A percentile compares a stretch with the other conserved stretches of the same genome.
These are phyloP conservation scores for Staphylotrichum longicolle DNA, from an alignment of 495 filamentous ascomycete genomes.

Conservation along the genomic window DNA sequence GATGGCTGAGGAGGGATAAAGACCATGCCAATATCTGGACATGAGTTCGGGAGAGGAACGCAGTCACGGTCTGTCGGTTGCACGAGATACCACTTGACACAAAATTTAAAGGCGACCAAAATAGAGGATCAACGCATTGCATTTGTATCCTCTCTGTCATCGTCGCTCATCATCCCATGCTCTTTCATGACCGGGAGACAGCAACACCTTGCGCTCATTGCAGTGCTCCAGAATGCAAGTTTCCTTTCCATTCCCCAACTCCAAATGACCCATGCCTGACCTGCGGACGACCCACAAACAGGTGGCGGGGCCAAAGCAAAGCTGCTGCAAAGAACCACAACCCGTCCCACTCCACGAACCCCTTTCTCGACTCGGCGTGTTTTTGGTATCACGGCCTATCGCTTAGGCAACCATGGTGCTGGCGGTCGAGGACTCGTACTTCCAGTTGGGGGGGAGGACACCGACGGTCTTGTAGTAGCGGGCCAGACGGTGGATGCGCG, in stretches of 20 bases:
- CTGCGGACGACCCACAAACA: slow-evolving; percentile 12
- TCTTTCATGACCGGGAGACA: slow-evolving; percentile 13
- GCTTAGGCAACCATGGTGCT: slow-evolving; percentile 64
- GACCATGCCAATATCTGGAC: no score
- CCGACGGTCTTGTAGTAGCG: slow-evolving; percentile 97
- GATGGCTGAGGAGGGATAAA: no score
- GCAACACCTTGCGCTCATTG: slow-evolving; percentile 16
- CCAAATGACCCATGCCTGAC: slow-evolving; percentile 24
- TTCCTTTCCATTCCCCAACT: slow-evolving; percentile 40
- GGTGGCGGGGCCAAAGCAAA: slow-evolving; percentile 11
- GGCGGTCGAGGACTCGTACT: slow-evolving; percentile 76
- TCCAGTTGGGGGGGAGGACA: slow-evolving; percentile 97
- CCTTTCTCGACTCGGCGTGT: slow-evolving; percentile 20
- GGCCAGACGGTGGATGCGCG: slow-evolving; percentile 96
- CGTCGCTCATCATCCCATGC: slow-evolving; percentile 14
- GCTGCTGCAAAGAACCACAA: slow-evolving; percentile 25
- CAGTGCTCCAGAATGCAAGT: slow-evolving; percentile 33
- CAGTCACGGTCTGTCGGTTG: no score
- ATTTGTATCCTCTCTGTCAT: slow-evolving; percentile 16
- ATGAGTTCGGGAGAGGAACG: no score
- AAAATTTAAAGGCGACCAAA: not conserved
- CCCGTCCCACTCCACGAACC: slow-evolving; percentile 8
- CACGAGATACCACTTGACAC: slow-evolving; percentile 1
- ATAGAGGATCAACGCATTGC: slow-evolving; percentile 15
- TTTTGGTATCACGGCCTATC: not conserved